Evolutionary conservation across 2,329 filamentous ascomycete species (phyloP).

Genomic region (Chaetomium sp.): DNA sequence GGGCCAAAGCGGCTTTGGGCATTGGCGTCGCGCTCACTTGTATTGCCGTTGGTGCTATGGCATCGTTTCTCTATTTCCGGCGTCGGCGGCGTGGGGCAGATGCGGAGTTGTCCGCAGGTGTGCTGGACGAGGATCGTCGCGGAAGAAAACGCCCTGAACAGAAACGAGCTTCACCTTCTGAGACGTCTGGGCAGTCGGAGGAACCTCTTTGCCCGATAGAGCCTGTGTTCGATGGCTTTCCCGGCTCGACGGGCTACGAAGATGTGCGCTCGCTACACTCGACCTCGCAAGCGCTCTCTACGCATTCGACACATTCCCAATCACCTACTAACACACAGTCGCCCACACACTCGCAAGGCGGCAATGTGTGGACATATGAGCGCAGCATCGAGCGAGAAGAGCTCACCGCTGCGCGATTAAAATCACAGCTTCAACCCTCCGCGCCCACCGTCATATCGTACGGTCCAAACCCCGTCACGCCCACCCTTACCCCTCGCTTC

Average conservation of each 20-base stretch:
- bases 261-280: constrained; percentile 24
- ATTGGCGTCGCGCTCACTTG: constrained; percentile 19
- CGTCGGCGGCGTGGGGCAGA: constrained; percentile 19
- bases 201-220: constrained; percentile 23
- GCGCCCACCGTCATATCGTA: constrained; percentile 20
- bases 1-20: constrained; percentile 22
- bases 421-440: constrained; percentile 14
- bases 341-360: constrained; percentile 16
- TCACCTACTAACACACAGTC: constrained; percentile 16
- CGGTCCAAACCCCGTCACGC: constrained; percentile 26
- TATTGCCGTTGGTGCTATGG: constrained; percentile 22
- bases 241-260: constrained; percentile 26
- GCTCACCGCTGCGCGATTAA: constrained; percentile 22
- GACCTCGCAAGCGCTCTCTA: constrained; percentile 15
- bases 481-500: constrained; percentile 19
- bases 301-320: constrained; percentile 15
- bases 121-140: constrained; percentile 16
- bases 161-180: constrained; percentile 16
- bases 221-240: constrained; percentile 25
- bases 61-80: constrained; percentile 21
- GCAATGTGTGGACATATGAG: constrained; percentile 14
- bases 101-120: constrained; percentile 10
- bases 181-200: constrained; percentile 20
- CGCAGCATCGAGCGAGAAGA: constrained; percentile 22
- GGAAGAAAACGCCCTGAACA: constrained; percentile 20